Evolutionary conservation across 495 filamentous ascomycete species (phyloP).

Genomic region (Tuber microsphaerosporum): DNA sequence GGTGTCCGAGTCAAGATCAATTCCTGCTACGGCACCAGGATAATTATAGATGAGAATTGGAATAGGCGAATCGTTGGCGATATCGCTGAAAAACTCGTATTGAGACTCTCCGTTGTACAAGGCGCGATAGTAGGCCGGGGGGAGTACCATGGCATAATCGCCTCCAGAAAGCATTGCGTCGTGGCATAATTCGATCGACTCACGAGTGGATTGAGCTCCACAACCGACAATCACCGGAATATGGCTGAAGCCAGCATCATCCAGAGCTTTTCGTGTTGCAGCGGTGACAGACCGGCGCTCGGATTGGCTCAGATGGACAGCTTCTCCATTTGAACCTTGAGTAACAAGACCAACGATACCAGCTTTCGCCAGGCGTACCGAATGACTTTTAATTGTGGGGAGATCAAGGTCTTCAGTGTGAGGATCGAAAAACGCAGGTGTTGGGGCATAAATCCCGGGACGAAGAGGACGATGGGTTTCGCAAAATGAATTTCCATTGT

Average conservation of each 20-base stretch:
- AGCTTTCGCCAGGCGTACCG: conserved; percentile 71
- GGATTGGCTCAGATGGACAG: conserved; percentile 65
- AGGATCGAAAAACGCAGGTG: conserved; percentile 82
- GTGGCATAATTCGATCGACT: conserved; percentile 71
- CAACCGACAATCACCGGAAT: conserved; percentile 80
- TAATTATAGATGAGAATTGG: conserved; percentile 93
- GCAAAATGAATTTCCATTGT: conserved; percentile 16
- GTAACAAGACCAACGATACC: conserved; percentile 75
- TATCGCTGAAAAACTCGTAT: conserved; percentile 64
- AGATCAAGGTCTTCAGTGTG: conserved; percentile 74
- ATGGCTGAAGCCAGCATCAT: conserved; percentile 58
- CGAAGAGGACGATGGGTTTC: conserved; percentile 55
- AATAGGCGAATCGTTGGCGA: conserved; percentile 74
- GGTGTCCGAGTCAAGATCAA: conserved; percentile 75
- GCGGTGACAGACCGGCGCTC: conserved; percentile 65
- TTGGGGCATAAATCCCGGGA: conserved; percentile 80
- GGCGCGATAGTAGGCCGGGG: conserved; percentile 75
- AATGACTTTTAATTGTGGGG: conserved; percentile 63
- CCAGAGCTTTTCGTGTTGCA: conserved; percentile 66
- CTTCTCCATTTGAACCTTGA: conserved; percentile 87
- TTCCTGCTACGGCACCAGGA: conserved; percentile 69
- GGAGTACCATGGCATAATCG: conserved; percentile 76
- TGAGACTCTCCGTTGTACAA: conserved; percentile 55
- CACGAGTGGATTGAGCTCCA: conserved; percentile 74
- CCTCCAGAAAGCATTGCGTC: conserved; percentile 70